These are phyloP conservation scores for Cardiospermum halicacabum DNA, from an alignment of 345 rosid genomes.

Conservation along the genomic window DNA sequence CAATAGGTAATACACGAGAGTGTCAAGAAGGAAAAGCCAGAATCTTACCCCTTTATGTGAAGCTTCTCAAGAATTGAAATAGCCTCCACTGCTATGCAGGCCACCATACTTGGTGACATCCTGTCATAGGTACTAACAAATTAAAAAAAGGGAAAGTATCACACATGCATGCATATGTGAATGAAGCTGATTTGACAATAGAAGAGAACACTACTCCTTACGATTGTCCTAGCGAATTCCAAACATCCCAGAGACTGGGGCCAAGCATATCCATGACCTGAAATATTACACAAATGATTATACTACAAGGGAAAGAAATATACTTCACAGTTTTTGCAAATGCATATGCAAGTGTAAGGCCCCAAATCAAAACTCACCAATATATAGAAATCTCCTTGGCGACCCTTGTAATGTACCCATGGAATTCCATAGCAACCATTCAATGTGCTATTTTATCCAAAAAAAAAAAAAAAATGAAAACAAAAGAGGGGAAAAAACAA, in stretches of 20 bases:
- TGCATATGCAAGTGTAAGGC: slow-evolving; percentile 4
- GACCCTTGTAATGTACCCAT: slow-evolving; percentile 82
- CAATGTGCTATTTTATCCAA: slow-evolving; percentile 37
- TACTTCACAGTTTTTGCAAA: neutral
- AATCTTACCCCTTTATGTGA: slow-evolving; percentile 71
- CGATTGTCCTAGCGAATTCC: slow-evolving; percentile 82
- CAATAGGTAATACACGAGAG: neutral
- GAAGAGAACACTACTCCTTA: slow-evolving; percentile 28
- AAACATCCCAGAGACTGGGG: slow-evolving; percentile 98
- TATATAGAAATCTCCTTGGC: slow-evolving; percentile 93
- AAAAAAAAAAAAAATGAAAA: too few relatives aligned
- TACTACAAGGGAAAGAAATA: neutral
- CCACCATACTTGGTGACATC: slow-evolving; percentile 85
- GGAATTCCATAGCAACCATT: slow-evolving; percentile 88
- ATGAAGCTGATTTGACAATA: neutral
- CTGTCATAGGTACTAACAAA: slow-evolving; percentile 33
- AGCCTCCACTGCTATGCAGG: slow-evolving; percentile 92
- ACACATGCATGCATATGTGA: slow-evolving; percentile 6
- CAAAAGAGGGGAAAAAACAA: neutral
- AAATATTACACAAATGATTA: slow-evolving; percentile 16
- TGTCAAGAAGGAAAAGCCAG: slow-evolving; percentile 2
- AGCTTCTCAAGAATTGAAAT: slow-evolving; percentile 88
- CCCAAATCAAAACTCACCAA: slow-evolving; percentile 47
- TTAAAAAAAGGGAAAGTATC: slow-evolving; percentile 15
- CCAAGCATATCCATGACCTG: slow-evolving; percentile 99